Conservation (phyloP, 495 filamentous ascomycete genomes). For the Massariosphaeria phaeospora region DNA sequence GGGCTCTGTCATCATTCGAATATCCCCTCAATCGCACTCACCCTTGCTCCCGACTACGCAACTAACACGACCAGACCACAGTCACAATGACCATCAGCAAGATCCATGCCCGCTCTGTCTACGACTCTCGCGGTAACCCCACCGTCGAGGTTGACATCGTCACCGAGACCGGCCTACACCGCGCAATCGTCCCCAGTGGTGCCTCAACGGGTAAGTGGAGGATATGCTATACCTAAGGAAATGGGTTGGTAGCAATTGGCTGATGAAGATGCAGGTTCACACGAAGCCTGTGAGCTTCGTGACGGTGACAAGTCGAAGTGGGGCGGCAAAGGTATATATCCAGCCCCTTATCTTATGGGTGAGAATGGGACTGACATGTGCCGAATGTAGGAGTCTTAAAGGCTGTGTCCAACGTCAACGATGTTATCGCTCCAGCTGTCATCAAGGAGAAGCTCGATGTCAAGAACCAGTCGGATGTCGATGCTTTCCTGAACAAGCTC, state of each 20-base stretch:
- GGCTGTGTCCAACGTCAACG: conserved; percentile 96
- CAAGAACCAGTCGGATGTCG: conserved; percentile 91
- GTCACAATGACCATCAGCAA: conserved; percentile 88
- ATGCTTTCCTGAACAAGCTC: conserved; percentile 91
- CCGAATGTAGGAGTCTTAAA: conserved; percentile 63
- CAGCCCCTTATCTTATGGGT: neutral
- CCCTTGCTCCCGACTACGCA: neutral
- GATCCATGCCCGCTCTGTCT: conserved; percentile 97
- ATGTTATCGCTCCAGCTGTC: conserved; percentile 79
- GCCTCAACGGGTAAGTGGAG: conserved; percentile 98
- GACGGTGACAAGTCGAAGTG: conserved; percentile 97
- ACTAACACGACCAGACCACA: conserved; percentile 21
- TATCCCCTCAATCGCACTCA: conserved; percentile 6
- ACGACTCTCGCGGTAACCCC: conserved; percentile 98
- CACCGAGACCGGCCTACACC: conserved; percentile 93
- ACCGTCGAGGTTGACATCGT: conserved; percentile 95
- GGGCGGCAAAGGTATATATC: conserved; percentile 72
- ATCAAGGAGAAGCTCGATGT: conserved; percentile 93
- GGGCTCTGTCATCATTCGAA: conserved; percentile 15
- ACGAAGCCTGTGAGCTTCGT: conserved; percentile 97
- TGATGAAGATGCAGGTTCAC: conserved; percentile 70
- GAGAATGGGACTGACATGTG: conserved; percentile 12
- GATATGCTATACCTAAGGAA: too few species aligned
- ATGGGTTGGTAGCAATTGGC: conserved; percentile 15
- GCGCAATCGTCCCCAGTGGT: conserved; percentile 97